Evolutionary conservation across 1,139 yeast genomes (phyloP), one percentile per base, ranked within the genome.

Genomic region (Saccharomycopsis hybrid): DNA sequence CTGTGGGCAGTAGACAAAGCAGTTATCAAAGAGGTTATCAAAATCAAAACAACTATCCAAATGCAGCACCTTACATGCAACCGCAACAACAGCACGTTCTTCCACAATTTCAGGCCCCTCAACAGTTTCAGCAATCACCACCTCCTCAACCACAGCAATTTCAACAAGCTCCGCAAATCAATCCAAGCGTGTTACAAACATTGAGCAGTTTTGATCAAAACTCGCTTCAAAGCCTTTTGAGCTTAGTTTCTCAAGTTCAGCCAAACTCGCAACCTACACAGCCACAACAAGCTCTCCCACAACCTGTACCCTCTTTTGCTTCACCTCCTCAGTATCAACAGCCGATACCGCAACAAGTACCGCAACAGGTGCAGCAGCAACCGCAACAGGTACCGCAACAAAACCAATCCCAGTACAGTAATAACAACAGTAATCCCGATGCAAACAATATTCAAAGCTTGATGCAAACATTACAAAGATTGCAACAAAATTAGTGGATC

Each of bases 121-220:
- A 37, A 27, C 9, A 7, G 25, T 31, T 35, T 36, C 4, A 13
- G 11, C 25, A 27, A 28, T 39, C 24, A 37, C 25, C 11, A 46
- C 36, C 32, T 48, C 31, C 31, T 44, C 45, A 45, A 24, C n/a
- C n/a, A n/a, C n/a, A n/a, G n/a, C n/a, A n/a, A n/a, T n/a, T n/a
- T n/a, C 47, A 38, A 33, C 37, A 41, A 39, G 9, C 9, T 31
- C 61, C 61, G 43, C 57, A 60, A 5, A 47, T 59, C 44, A 67
- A 62, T 48, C 63, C 60, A 43, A 66, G 66, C 43, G 53, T 68
- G 32, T 50, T 67, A 11, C 60, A 65, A 42, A 68, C 70, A 1
- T 59, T 78, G 48, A 80, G 76, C 59, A 70, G 67, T 45, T 62
- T 78, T 56, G 80, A 78, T 51, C 80, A 81, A 7, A 67, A 68